Evolutionary conservation across 371 early-diverging fungal species (phyloP).

Genomic region (Apophysomyces variabilis): DNA sequence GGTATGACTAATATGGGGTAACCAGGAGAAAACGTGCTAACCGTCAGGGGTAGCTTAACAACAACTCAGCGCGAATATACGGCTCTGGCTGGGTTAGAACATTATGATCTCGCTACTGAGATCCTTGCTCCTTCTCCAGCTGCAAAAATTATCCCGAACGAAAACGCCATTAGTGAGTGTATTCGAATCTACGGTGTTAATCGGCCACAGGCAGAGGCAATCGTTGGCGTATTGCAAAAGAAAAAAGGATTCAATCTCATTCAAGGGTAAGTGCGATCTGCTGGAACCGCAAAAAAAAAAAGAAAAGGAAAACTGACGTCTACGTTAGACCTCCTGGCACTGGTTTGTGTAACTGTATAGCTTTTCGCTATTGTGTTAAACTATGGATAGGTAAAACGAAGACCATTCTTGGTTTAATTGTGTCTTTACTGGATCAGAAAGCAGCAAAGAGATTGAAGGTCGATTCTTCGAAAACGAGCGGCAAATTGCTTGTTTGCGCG

Average conservation of each 20-base stretch:
- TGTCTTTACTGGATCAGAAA: constrained; percentile 66
- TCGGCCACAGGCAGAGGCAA: constrained; percentile 89
- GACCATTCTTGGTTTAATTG: constrained; percentile 86
- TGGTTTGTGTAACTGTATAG: constrained; percentile 35
- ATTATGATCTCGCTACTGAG: constrained; percentile 64
- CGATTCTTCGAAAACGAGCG: not conserved
- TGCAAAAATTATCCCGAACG: constrained; percentile 27
- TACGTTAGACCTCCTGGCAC: constrained; percentile 82
- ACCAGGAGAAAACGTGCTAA: not conserved
- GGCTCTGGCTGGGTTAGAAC: constrained; percentile 71
- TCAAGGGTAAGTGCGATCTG: constrained; percentile 69
- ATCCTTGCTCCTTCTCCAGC: constrained; percentile 65
- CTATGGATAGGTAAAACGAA: constrained; percentile 79
- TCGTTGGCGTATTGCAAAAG: constrained; percentile 69
- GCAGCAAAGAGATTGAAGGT: constrained; percentile 13
- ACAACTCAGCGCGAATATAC: constrained; percentile 87
- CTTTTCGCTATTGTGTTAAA: constrained; percentile 1
- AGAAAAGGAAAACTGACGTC: not conserved
- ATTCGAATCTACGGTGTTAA: constrained; percentile 79
- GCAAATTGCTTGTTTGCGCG: constrained; percentile 89
- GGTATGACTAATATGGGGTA: constrained; percentile 16
- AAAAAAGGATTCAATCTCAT: constrained; percentile 86
- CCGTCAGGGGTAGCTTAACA: constrained; percentile 55
- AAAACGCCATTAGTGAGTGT: constrained; percentile 48
- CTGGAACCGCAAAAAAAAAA: not conserved